A percentile compares a stretch with the other conserved stretches of the same genome.
Conservation (phyloP, 2,329 filamentous ascomycete species). For the Penicillium sp. region DNA sequence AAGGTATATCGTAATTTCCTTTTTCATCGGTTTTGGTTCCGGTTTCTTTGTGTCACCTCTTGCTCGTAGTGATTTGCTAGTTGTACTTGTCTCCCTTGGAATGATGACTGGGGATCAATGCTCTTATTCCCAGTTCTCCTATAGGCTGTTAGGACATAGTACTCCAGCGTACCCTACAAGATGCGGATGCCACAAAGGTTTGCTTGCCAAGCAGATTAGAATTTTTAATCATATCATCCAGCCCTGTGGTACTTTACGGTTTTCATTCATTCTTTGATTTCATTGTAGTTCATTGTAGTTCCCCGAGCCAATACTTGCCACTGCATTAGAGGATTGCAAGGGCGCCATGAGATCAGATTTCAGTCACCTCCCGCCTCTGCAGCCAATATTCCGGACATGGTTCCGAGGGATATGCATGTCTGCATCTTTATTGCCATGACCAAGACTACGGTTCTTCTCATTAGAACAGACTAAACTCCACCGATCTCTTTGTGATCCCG, state of each 20-base stretch:
- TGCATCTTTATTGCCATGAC: neutral
- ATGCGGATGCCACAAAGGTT: neutral
- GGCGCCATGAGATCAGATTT: slow-evolving; percentile 6
- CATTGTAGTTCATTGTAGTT: neutral
- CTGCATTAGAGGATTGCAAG: neutral
- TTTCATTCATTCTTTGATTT: neutral
- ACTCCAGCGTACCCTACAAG: neutral
- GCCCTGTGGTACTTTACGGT: neutral
- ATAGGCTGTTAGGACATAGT: neutral
- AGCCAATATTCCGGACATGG: neutral
- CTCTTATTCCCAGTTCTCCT: neutral
- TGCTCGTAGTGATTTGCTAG: neutral
- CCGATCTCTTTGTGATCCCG: neutral
- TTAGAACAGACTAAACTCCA: neutral
- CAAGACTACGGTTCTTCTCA: neutral
- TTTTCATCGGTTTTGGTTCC: neutral
- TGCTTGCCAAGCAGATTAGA: neutral
- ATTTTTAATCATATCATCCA: neutral
- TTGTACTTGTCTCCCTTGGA: neutral
- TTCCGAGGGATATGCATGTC: neutral
- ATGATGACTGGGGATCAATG: neutral
- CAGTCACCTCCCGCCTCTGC: neutral
- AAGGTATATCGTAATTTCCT: neutral
- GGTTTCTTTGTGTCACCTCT: neutral
- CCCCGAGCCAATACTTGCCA: neutral